A percentile compares a stretch with the other conserved stretches of the same genome.
These are phyloP conservation scores for Neofusicoccum umdonicola DNA, from an alignment of 2,329 filamentous ascomycete genomes.

Conservation along the genomic window DNA sequence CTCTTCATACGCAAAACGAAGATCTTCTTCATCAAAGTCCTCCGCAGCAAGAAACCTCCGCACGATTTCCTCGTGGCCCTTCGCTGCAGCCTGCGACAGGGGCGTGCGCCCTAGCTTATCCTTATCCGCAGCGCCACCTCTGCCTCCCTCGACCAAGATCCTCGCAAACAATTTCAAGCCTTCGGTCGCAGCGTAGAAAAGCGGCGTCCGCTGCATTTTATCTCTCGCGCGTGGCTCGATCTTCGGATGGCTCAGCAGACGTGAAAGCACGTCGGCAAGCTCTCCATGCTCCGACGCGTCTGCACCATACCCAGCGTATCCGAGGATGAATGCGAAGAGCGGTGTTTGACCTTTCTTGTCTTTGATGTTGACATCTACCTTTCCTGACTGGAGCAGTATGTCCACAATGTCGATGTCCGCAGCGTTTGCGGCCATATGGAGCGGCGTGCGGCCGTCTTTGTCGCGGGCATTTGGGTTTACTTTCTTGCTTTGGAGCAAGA, in stretches of 20 bases:
- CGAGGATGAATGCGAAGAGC: not conserved
- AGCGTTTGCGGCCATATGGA: not conserved
- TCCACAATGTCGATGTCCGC: not conserved
- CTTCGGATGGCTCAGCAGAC: not conserved
- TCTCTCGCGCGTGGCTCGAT: not conserved
- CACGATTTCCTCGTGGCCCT: not conserved
- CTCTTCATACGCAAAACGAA: not conserved
- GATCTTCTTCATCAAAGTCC: not conserved
- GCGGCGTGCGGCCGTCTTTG: not conserved
- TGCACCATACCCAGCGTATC: not conserved
- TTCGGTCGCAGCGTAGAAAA: not conserved
- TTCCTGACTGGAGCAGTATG: not conserved
- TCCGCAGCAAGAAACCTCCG: not conserved
- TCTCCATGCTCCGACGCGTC: not conserved
- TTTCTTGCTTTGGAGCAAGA: not conserved
- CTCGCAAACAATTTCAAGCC: not conserved
- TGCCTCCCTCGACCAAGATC: not conserved
- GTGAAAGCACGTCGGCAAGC: not conserved
- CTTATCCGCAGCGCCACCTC: not conserved
- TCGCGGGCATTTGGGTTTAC: not conserved
- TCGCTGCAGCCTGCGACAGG: not conserved
- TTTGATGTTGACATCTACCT: not conserved
- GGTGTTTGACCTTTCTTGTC: not conserved
- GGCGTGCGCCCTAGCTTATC: not conserved
- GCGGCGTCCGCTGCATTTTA: not conserved